Conservation (phyloP, 169 alveolate genomes). For the Plasmodium sp. region DNA sequence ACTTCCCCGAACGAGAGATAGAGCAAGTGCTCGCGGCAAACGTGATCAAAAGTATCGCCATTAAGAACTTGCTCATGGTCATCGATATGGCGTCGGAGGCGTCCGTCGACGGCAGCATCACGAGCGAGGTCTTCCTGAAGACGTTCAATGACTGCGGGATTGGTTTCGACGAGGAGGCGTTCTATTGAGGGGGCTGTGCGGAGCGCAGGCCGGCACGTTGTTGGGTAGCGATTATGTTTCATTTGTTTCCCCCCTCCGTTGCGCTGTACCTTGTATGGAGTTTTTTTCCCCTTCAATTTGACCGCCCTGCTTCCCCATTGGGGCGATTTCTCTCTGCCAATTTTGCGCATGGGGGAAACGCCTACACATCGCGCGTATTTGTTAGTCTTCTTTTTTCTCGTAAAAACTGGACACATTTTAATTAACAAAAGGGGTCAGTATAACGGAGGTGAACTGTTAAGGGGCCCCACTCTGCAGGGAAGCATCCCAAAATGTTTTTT, state of each 20-base stretch:
- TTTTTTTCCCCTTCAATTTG: neutral
- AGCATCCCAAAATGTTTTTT: neutral
- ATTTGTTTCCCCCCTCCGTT: neutral
- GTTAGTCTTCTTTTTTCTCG: neutral
- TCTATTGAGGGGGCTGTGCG: neutral
- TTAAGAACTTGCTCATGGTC: conserved; percentile 48
- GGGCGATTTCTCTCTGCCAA: neutral
- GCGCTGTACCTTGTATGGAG: neutral
- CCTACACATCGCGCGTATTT: neutral
- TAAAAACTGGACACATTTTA: neutral
- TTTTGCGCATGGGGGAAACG: neutral
- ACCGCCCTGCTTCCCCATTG: neutral
- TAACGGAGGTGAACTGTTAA: neutral
- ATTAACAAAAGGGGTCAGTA: neutral
- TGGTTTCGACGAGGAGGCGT: conserved; percentile 36
- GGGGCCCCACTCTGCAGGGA: neutral
- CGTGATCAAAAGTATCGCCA: conserved; percentile 43
- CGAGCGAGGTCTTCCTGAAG: conserved; percentile 46
- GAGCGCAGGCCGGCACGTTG: neutral
- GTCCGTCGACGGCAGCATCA: conserved; percentile 16
- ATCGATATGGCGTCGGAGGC: conserved; percentile 71
- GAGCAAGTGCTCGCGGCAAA: conserved; percentile 14
- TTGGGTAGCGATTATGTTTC: no score
- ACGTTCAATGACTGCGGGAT: conserved; percentile 55
- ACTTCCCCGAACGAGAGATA: conserved; percentile 37